phyloP scores from a whole-genome alignment of 495 filamentous ascomycete species.

The Talaromyces thailandensis region DNA sequence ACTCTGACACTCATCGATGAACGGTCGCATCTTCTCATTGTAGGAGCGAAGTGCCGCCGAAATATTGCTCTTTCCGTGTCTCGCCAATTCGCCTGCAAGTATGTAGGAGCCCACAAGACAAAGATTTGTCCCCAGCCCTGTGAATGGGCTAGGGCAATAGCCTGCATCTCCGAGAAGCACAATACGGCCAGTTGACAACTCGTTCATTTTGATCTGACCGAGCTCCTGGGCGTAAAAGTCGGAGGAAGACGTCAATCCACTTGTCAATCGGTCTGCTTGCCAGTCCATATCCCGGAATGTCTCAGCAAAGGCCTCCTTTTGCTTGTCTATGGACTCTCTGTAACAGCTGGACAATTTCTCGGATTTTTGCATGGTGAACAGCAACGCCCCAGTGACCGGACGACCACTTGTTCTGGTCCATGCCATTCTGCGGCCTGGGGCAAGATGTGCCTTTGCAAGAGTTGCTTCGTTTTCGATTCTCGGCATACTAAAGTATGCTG shows the following conservation, averaged over 20 bases:
- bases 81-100: slow-evolving; percentile 42
- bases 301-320: slow-evolving; percentile 30
- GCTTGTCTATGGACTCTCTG: slow-evolving; percentile 9
- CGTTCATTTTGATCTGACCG: slow-evolving; percentile 29
- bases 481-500: slow-evolving; percentile 32
- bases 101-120: slow-evolving; percentile 41
- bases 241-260: slow-evolving; percentile 24
- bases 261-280: slow-evolving; percentile 29
- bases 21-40: not conserved
- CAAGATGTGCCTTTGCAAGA: slow-evolving; percentile 22
- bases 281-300: slow-evolving; percentile 37
- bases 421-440: slow-evolving; percentile 21
- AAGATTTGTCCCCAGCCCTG: slow-evolving; percentile 41
- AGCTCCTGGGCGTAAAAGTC: slow-evolving; percentile 41
- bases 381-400: slow-evolving; percentile 27
- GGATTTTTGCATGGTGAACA: slow-evolving; percentile 13
- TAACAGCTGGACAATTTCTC: slow-evolving; percentile 14
- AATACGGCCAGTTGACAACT: slow-evolving; percentile 36
- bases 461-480: slow-evolving; percentile 20
- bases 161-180: slow-evolving; percentile 49
- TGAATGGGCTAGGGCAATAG: slow-evolving; percentile 37
- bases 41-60: not conserved
- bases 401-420: slow-evolving; percentile 31
- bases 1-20: not conserved
- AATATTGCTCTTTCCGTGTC: slow-evolving; percentile 5